These are phyloP conservation scores for Plasmopara viticola DNA, from an alignment of 352 stramenopile species.

Conservation along the genomic window DNA sequence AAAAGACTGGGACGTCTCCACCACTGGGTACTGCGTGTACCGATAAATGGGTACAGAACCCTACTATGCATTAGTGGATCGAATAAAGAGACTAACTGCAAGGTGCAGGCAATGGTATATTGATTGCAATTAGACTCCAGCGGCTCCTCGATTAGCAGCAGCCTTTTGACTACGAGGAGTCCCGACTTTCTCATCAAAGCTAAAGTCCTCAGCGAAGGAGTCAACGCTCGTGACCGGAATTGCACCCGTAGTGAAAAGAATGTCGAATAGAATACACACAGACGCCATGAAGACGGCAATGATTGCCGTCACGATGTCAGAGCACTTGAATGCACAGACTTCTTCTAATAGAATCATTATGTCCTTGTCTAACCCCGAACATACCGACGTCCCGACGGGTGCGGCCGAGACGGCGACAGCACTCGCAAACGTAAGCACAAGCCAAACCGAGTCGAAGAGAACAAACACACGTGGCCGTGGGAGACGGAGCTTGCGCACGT, in stretches of 20 bases:
- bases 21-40: slow-evolving; percentile 8
- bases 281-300: slow-evolving; percentile 49
- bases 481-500: slow-evolving; percentile 46
- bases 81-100: not conserved
- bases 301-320: slow-evolving; percentile 45
- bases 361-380: slow-evolving; percentile 39
- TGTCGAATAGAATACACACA: slow-evolving; percentile 44
- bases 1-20: slow-evolving; percentile 20
- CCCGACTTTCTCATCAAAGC: slow-evolving; percentile 32
- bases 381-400: slow-evolving; percentile 46
- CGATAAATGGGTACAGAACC: slow-evolving; percentile 1
- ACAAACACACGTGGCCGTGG: slow-evolving; percentile 33
- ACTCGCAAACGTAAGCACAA: slow-evolving; percentile 52
- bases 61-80: not conserved
- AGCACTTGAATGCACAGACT: slow-evolving; percentile 60
- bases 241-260: slow-evolving; percentile 46
- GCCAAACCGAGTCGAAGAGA: slow-evolving; percentile 42
- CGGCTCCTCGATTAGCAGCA: slow-evolving; percentile 17
- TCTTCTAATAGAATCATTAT: slow-evolving; percentile 46
- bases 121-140: slow-evolving; percentile 24
- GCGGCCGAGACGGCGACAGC: slow-evolving; percentile 48
- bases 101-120: not conserved
- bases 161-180: slow-evolving; percentile 37
- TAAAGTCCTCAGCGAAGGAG: slow-evolving; percentile 36
- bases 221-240: slow-evolving; percentile 18